These are phyloP conservation scores for Aspergillus flavus DNA, from an alignment of 2,329 filamentous ascomycete genomes.

Conservation along the genomic window DNA sequence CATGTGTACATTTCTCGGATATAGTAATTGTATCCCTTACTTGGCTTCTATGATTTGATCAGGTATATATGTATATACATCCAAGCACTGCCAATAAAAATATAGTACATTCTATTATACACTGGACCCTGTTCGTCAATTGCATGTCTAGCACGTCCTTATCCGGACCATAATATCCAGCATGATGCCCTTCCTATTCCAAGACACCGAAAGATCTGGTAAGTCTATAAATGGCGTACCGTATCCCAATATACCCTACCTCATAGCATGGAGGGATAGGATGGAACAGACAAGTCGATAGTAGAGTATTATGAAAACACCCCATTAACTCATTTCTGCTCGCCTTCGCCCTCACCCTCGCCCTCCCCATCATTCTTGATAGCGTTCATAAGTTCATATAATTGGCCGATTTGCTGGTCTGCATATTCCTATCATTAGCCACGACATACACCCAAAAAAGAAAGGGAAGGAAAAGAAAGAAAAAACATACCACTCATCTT, in stretches of 20 bases:
- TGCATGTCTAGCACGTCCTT: neutral
- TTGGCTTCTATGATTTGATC: neutral
- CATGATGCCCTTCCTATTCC: neutral
- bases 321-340: neutral
- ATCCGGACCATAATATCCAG: neutral
- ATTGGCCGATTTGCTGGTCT: conserved; percentile 92
- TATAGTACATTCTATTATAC: conserved; percentile 1
- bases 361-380: conserved; percentile 58
- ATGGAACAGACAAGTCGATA: neutral
- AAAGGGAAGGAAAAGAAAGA: neutral
- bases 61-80: neutral
- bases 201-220: too few relatives aligned
- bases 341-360: neutral
- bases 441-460: neutral
- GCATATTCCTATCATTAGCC: conserved; percentile 9
- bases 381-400: conserved; percentile 91
- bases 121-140: neutral
- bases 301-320: neutral
- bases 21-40: neutral
- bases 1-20: neutral
- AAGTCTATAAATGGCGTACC: neutral
- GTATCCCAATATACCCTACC: too few relatives aligned
- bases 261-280: neutral
- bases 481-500: conserved; percentile 83
- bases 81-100: neutral